Percentiles rank a stretch among this genome's conserved stretches.
Evolutionary conservation across 371 early-diverging fungal species (phyloP).

Genomic region (Mucor ambiguus): DNA sequence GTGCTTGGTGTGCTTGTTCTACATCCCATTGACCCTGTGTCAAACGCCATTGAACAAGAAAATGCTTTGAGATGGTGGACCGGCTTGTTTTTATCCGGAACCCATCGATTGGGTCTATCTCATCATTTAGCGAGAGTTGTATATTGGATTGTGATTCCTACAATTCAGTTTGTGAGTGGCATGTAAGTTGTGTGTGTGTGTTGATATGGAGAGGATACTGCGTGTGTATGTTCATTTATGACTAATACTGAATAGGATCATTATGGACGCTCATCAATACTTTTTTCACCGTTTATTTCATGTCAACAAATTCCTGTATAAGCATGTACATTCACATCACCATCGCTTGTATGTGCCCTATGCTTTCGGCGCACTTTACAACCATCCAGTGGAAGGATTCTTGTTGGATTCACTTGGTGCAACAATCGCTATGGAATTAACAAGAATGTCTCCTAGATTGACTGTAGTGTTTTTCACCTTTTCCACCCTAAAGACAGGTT

Average conservation of each 20-base stretch:
- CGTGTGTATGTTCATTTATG: neutral
- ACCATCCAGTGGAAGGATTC: constrained; percentile 81
- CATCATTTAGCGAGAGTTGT: constrained; percentile 51
- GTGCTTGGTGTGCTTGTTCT: constrained; percentile 34
- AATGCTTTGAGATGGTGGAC: constrained; percentile 14
- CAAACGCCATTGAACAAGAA: constrained; percentile 17
- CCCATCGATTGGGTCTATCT: constrained; percentile 63
- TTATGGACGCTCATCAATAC: constrained; percentile 73
- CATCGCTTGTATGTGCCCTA: constrained; percentile 78
- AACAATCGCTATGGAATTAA: constrained; percentile 62
- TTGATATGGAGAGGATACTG: neutral
- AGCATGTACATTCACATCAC: constrained; percentile 76
- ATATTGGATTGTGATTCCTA: constrained; percentile 37
- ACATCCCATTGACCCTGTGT: constrained; percentile 27
- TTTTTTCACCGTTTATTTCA: constrained; percentile 80
- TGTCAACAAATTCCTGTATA: constrained; percentile 69
- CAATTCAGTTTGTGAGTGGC: constrained; percentile 32
- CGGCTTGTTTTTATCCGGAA: constrained; percentile 27
- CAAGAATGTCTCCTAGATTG: constrained; percentile 72
- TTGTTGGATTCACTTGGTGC: constrained; percentile 76
- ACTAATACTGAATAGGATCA: constrained; percentile 38
- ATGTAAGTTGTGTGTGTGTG: constrained; percentile 25
- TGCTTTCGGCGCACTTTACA: constrained; percentile 83
- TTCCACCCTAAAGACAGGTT: constrained; percentile 77
- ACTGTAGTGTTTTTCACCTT: constrained; percentile 71